Conservation (phyloP, 345 rosid genomes). For the Eucalyptus sp. region DNA sequence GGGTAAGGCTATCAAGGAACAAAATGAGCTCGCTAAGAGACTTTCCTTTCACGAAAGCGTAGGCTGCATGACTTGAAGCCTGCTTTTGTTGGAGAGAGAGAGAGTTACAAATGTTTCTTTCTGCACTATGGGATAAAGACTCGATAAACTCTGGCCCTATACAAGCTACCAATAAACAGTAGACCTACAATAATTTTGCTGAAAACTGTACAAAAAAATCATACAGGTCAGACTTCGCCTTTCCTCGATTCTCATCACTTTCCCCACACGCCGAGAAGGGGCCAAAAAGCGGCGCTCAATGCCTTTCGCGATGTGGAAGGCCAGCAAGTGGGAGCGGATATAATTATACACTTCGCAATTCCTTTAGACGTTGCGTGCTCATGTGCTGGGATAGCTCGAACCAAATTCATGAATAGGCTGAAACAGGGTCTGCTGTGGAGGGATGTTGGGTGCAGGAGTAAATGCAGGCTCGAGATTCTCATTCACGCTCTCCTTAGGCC, state of each 20-base stretch:
- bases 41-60: background rate
- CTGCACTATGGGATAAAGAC: background rate
- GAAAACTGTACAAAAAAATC: background rate
- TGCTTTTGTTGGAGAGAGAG: background rate
- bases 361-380: background rate
- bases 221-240: background rate
- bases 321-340: background rate
- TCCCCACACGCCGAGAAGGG: background rate
- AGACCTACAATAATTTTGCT: background rate
- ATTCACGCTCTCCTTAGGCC: slow-evolving; percentile 83
- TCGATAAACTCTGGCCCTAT: background rate
- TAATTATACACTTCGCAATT: background rate
- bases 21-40: background rate
- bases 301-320: background rate
- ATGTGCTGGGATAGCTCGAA: background rate
- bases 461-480: slow-evolving; percentile 76
- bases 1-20: background rate
- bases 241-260: background rate
- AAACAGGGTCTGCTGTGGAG: background rate
- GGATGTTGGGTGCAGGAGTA: slow-evolving; percentile 9
- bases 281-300: background rate
- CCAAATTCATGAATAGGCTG: background rate
- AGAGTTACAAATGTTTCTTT: background rate
- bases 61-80: background rate
- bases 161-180: background rate